These are phyloP conservation scores for Haplosporangium gracile DNA, from an alignment of 192 early-diverging fungal species.

Conservation along the genomic window DNA sequence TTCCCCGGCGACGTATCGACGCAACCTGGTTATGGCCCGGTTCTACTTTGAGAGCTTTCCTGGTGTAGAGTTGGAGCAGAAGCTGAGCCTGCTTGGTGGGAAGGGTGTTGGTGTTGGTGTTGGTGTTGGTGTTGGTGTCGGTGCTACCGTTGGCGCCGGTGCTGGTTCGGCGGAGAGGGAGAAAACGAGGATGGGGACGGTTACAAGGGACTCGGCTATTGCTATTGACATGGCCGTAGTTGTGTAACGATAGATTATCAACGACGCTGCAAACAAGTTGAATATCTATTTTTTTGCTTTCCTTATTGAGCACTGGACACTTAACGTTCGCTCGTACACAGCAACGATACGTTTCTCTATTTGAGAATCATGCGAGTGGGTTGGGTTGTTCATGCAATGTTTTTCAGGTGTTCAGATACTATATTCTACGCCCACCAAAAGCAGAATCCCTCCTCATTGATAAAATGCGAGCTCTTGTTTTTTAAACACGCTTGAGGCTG, in stretches of 20 bases:
- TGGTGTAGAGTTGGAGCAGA: conserved; percentile 12
- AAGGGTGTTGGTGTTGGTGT: not conserved
- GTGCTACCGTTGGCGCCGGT: too few relatives aligned
- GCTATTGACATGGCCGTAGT: not conserved
- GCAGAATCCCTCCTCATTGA: too few relatives aligned
- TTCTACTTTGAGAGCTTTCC: conserved; percentile 39
- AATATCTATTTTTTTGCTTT: too few relatives aligned
- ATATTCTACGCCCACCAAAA: not conserved
- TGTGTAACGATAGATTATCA: not conserved
- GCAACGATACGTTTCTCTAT: not conserved
- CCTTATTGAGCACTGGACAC: too few relatives aligned
- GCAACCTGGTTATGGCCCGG: conserved; percentile 31
- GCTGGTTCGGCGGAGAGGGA: not conserved
- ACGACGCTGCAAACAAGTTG: not conserved
- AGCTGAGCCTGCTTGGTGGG: not conserved
- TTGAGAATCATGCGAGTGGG: not conserved
- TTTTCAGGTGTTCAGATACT: not conserved
- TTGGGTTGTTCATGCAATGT: conserved; percentile 1
- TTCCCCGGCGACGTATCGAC: conserved; percentile 33
- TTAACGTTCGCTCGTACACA: not conserved
- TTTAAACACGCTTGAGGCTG: conserved; percentile 47
- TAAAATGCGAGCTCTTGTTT: not conserved
- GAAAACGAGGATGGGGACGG: not conserved
- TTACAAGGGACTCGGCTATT: not conserved
- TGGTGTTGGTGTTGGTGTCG: too few relatives aligned